Conservation (phyloP, 129 eudicot genomes). For the Flaveria sonorensis region DNA sequence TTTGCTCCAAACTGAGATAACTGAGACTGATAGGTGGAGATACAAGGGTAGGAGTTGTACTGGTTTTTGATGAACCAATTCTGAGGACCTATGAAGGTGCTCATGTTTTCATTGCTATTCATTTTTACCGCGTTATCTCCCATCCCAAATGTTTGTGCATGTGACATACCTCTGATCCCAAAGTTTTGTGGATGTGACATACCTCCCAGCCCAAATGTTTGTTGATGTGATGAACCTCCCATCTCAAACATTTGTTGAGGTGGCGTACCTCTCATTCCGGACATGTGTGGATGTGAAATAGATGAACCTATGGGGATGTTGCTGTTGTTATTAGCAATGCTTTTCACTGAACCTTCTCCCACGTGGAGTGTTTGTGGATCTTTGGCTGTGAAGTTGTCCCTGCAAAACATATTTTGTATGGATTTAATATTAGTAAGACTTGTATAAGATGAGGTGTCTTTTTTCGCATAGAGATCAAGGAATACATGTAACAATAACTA, state of each 20-base stretch:
- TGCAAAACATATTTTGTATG: not conserved
- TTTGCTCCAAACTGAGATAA: not conserved
- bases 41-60: not conserved
- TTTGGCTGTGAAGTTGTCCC: not conserved
- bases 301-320: not conserved
- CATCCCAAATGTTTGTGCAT: too few relatives aligned
- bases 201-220: too few relatives aligned
- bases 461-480: not conserved
- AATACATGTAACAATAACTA: not conserved
- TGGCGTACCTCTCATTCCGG: not conserved
- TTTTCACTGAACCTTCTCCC: not conserved
- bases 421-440: not conserved
- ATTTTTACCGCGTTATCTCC: not conserved
- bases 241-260: constrained; percentile 8
- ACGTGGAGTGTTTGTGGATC: not conserved
- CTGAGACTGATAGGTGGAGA: not conserved
- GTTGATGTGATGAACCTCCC: too few relatives aligned
- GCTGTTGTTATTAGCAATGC: not conserved
- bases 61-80: not conserved
- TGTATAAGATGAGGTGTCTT: not conserved
- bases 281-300: constrained; percentile 10
- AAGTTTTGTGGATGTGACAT: too few relatives aligned
- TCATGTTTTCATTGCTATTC: not conserved
- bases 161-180: too few relatives aligned
- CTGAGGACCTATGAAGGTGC: not conserved